Percentiles rank a stretch among this genome's conserved stretches.
phyloP scores from a whole-genome alignment of 1,284 basidiomycete genomes.

The Trichosporon faecale region DNA sequence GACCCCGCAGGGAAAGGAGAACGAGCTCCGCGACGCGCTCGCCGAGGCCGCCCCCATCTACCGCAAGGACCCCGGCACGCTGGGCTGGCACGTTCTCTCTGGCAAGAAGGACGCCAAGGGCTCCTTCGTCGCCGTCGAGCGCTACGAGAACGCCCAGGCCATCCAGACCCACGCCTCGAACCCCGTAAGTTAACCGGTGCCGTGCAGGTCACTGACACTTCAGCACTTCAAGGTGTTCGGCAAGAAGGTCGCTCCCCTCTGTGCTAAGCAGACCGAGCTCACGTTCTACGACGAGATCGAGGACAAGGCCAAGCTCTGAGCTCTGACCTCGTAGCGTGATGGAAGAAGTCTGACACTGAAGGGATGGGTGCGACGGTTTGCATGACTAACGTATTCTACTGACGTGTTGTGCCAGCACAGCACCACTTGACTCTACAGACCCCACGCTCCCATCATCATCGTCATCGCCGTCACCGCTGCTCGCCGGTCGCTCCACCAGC shows the following conservation, averaged over 20 bases:
- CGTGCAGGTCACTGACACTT: not conserved
- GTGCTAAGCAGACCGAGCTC: slow-evolving; percentile 7
- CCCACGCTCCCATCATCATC: too few relatives aligned
- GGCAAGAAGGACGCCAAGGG: slow-evolving; percentile 9
- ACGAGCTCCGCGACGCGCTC: slow-evolving; percentile 1
- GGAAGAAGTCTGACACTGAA: not conserved
- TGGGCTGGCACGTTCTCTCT: slow-evolving; percentile 3
- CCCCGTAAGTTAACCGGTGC: not conserved
- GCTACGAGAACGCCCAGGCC: not conserved
- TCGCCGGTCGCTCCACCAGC: too few relatives aligned
- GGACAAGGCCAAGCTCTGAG: slow-evolving; percentile 1
- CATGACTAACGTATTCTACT: not conserved
- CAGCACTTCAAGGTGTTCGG: slow-evolving; percentile 9
- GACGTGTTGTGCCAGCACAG: too few relatives aligned
- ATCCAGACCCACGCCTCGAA: slow-evolving; percentile 9
- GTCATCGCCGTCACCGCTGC: too few relatives aligned
- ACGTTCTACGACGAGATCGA: slow-evolving; percentile 5
- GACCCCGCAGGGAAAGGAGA: not conserved
- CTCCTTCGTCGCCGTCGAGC: slow-evolving; percentile 1
- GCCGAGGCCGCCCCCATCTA: slow-evolving; percentile 3
- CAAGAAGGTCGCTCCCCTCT: slow-evolving; percentile 3
- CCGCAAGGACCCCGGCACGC: slow-evolving; percentile 10
- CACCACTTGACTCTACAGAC: not conserved
- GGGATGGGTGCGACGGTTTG: not conserved
- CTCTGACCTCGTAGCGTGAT: not conserved